Conservation (phyloP, 306 rosid genomes). For the Phaseolus lunatus region DNA sequence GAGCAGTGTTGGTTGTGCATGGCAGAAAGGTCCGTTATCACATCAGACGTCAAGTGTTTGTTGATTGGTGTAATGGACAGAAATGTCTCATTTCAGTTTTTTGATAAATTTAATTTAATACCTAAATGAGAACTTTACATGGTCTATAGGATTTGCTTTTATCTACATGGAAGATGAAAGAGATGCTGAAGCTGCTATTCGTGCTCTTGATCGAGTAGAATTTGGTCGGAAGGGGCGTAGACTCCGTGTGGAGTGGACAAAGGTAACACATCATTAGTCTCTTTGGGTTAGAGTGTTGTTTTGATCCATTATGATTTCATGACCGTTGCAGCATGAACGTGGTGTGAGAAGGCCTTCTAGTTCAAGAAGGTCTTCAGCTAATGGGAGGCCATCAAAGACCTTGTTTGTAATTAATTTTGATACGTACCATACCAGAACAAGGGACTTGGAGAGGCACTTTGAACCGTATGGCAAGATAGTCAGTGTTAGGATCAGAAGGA, state of each 20-base stretch:
- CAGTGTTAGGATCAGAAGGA: constrained; percentile 92
- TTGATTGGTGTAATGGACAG: constrained; percentile 41
- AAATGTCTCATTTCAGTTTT: constrained; percentile 15
- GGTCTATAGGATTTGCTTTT: constrained; percentile 86
- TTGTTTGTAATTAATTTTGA: constrained; percentile 96
- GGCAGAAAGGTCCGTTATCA: constrained; percentile 53
- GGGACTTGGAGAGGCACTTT: constrained; percentile 97
- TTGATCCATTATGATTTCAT: constrained; percentile 23
- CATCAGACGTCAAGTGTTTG: constrained; percentile 52
- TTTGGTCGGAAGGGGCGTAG: constrained; percentile 95
- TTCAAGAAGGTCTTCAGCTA: constrained; percentile 78
- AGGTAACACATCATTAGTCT: constrained; percentile 53
- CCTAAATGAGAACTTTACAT: constrained; percentile 31
- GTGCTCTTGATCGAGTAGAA: constrained; percentile 83
- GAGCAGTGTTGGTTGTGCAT: constrained; percentile 55
- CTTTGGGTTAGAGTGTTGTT: constrained; percentile 8
- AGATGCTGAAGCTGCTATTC: constrained; percentile 95
- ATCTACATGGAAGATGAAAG: constrained; percentile 97
- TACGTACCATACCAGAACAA: constrained; percentile 86
- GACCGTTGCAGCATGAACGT: constrained; percentile 76
- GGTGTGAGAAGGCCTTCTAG: constrained; percentile 84
- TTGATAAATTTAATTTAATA: constrained; percentile 19
- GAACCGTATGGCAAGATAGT: constrained; percentile 92
- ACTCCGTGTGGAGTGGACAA: constrained; percentile 99
- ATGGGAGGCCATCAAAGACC: constrained; percentile 86